Conservation (phyloP, 2,329 filamentous ascomycete genomes). For the Thermomyces lanuginosus region DNA sequence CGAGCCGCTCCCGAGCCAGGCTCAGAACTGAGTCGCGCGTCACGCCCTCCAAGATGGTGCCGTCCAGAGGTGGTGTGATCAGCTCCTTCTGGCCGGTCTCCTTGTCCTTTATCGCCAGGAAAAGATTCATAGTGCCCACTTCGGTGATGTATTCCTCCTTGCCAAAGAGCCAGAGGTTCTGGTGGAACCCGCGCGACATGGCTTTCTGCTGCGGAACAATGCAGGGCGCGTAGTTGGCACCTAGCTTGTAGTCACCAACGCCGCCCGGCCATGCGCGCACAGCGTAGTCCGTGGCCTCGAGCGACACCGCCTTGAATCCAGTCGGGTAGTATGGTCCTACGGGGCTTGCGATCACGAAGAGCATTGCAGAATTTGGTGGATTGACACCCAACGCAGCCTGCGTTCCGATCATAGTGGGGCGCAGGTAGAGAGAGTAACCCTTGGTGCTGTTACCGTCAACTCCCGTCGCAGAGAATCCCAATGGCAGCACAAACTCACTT, state of each 20-base stretch:
- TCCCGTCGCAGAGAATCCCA: background rate
- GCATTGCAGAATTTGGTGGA: conserved; percentile 75
- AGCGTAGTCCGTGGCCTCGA: conserved; percentile 92
- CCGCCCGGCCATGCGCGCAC: conserved; percentile 96
- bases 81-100: conserved; percentile 82
- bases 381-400: conserved; percentile 86
- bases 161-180: conserved; percentile 96
- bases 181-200: conserved; percentile 80
- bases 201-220: conserved; percentile 92
- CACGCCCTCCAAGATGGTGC: conserved; percentile 89
- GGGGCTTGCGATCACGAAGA: conserved; percentile 90
- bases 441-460: conserved; percentile 29
- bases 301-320: conserved; percentile 89
- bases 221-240: conserved; percentile 98
- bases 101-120: conserved; percentile 70
- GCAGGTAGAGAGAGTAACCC: conserved; percentile 89
- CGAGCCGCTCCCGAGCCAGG: conserved; percentile 69
- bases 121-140: conserved; percentile 98
- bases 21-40: conserved; percentile 81
- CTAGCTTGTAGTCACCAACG: conserved; percentile 95
- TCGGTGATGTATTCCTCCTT: conserved; percentile 93
- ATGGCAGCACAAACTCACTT: conserved; percentile 31
- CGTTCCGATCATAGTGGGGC: conserved; percentile 93
- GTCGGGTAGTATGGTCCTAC: conserved; percentile 97
- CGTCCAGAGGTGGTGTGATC: conserved; percentile 86